Evolutionary conservation across 148 eudicot genomes (phyloP).

Genomic region (Cornus kousa): DNA sequence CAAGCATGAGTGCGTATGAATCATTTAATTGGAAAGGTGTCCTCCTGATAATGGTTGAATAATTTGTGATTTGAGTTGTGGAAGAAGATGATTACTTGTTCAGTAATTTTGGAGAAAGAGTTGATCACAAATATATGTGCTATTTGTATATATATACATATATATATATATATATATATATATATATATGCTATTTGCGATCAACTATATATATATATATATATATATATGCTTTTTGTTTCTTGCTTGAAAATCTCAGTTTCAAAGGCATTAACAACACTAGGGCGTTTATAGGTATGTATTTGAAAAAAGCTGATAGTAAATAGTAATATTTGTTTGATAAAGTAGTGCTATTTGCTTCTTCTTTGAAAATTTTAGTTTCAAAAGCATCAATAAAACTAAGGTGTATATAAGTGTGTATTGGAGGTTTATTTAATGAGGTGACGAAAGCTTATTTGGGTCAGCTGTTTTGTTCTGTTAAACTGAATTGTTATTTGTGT

Average conservation of each 20-base stretch:
- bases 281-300: neutral
- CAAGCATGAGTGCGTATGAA: neutral
- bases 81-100: too few relatives aligned
- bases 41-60: neutral
- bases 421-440: neutral
- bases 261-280: neutral
- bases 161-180: too few relatives aligned
- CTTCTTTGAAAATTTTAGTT: neutral
- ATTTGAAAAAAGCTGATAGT: too few relatives aligned
- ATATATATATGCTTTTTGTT: neutral
- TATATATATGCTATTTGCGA: too few relatives aligned
- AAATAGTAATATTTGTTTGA: neutral
- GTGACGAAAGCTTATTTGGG: neutral
- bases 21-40: neutral
- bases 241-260: neutral
- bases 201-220: too few relatives aligned
- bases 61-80: too few relatives aligned
- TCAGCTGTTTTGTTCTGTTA: neutral
- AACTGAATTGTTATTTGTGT: neutral
- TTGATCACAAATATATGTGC: neutral
- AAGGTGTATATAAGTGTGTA: neutral
- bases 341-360: neutral
- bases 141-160: too few relatives aligned
- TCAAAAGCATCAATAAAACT: neutral
- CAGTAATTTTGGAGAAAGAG: neutral